Conservation (phyloP, 257 asterid species). For the Gynochthodes officinalis region DNA sequence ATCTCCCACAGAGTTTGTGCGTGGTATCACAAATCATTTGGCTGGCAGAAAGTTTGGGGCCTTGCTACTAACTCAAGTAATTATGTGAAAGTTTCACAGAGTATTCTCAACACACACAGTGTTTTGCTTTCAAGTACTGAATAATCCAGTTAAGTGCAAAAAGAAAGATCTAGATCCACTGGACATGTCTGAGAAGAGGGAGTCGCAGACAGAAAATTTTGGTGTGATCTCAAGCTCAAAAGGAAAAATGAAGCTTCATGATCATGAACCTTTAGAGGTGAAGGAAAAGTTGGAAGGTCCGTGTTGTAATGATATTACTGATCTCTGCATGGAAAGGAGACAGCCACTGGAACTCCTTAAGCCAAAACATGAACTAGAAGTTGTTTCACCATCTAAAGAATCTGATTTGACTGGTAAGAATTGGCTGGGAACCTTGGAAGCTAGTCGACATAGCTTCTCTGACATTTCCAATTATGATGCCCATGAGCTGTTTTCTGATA, state of each 20-base stretch:
- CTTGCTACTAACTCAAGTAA: constrained; percentile 24
- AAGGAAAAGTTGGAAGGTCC: constrained; percentile 16
- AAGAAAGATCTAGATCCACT: constrained; percentile 16
- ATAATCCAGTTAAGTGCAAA: constrained; percentile 19
- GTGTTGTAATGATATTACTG: constrained; percentile 13
- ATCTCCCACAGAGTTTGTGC: constrained; percentile 26
- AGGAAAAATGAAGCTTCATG: constrained; percentile 30
- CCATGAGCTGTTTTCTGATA: constrained; percentile 18
- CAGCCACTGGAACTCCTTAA: constrained; percentile 11
- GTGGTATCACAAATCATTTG: constrained; percentile 21
- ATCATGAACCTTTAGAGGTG: constrained; percentile 20
- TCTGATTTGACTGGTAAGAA: constrained; percentile 18
- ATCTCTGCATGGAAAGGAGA: constrained; percentile 21
- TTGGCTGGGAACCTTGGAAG: constrained; percentile 17
- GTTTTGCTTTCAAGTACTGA: constrained; percentile 25
- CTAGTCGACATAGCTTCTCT: constrained; percentile 23
- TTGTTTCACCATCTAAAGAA: constrained; percentile 6
- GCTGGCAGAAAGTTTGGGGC: constrained; percentile 24
- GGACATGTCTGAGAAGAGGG: constrained; percentile 18
- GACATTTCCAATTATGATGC: constrained; percentile 18
- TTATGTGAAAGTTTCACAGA: constrained; percentile 26
- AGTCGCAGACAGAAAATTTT: not conserved
- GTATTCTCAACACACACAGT: constrained; percentile 20
- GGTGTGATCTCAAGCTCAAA: constrained; percentile 20
- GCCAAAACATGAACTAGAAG: constrained; percentile 26